Percentiles rank a stretch among this genome's conserved stretches.
phyloP scores from a whole-genome alignment of 2,329 filamentous ascomycete genomes.

The Fusarium pseudocircinatum region DNA sequence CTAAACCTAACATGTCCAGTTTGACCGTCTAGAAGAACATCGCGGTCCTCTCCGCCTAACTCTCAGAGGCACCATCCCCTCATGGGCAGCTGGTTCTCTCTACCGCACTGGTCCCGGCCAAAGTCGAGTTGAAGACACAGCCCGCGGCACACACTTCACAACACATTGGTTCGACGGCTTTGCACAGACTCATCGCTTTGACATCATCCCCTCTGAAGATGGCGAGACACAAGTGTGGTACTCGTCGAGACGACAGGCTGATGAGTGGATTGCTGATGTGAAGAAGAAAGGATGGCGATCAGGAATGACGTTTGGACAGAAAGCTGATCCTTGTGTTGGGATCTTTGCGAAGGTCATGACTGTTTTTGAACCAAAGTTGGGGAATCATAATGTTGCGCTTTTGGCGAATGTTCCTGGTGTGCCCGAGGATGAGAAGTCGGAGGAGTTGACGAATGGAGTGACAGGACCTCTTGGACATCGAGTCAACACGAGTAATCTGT shows the following conservation, averaged over 20 bases:
- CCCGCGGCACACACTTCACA: constrained; percentile 67
- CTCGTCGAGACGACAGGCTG: constrained; percentile 74
- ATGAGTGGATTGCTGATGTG: constrained; percentile 69
- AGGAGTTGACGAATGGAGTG: neutral
- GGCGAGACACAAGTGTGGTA: constrained; percentile 64
- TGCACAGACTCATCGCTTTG: constrained; percentile 75
- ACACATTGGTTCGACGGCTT: constrained; percentile 87
- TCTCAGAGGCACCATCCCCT: constrained; percentile 73
- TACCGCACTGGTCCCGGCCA: constrained; percentile 80
- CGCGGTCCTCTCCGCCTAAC: constrained; percentile 69
- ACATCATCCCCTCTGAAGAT: constrained; percentile 62
- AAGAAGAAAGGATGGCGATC: constrained; percentile 66
- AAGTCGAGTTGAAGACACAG: constrained; percentile 66
- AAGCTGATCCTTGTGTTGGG: constrained; percentile 77
- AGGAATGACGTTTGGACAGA: constrained; percentile 74
- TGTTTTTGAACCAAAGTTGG: constrained; percentile 56
- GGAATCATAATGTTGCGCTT: constrained; percentile 69
- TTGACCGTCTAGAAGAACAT: constrained; percentile 73
- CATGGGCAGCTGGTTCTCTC: constrained; percentile 75
- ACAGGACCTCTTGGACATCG: constrained; percentile 48
- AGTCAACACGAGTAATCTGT: constrained; percentile 57
- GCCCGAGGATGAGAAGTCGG: constrained; percentile 18
- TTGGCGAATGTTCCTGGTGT: constrained; percentile 72
- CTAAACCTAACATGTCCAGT: constrained; percentile 55
- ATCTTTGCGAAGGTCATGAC: constrained; percentile 78